phyloP scores from a whole-genome alignment of 352 stramenopile genomes.

The Phytophthora chlamydospora region DNA sequence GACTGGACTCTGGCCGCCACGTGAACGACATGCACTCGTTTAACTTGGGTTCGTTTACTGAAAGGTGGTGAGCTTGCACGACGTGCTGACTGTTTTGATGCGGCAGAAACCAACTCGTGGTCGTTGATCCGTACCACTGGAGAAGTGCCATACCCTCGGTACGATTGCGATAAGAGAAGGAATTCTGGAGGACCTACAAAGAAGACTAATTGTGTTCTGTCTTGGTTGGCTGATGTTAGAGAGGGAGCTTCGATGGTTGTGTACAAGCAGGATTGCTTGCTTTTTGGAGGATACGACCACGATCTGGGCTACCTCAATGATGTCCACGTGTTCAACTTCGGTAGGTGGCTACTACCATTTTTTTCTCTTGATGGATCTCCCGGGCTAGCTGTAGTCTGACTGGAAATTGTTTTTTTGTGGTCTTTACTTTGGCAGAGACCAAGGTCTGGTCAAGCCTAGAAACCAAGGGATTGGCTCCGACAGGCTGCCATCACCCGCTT shows the following conservation, averaged over 20 bases:
- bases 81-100: constrained; percentile 17
- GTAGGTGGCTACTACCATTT: constrained; percentile 26
- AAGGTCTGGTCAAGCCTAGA: constrained; percentile 91
- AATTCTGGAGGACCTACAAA: neutral
- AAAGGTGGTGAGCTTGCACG: too few relatives aligned
- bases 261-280: constrained; percentile 91
- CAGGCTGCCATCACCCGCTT: constrained; percentile 94
- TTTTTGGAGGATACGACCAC: constrained; percentile 97
- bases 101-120: constrained; percentile 66
- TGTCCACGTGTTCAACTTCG: constrained; percentile 97
- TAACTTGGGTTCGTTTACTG: constrained; percentile 74
- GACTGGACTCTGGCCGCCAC: constrained; percentile 72
- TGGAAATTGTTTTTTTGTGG: neutral
- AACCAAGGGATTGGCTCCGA: constrained; percentile 90
- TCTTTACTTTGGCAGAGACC: constrained; percentile 38
- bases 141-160: constrained; percentile 76
- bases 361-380: neutral
- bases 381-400: neutral
- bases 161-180: neutral
- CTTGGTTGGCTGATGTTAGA: constrained; percentile 31
- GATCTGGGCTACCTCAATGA: constrained; percentile 95
- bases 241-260: constrained; percentile 91
- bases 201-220: too few relatives aligned
- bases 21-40: constrained; percentile 97
- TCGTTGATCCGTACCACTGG: constrained; percentile 43